A percentile compares a stretch with the other conserved stretches of the same genome.
Conservation (phyloP, 2,329 filamentous ascomycete species). For the Metarhizium anisopliae region DNA sequence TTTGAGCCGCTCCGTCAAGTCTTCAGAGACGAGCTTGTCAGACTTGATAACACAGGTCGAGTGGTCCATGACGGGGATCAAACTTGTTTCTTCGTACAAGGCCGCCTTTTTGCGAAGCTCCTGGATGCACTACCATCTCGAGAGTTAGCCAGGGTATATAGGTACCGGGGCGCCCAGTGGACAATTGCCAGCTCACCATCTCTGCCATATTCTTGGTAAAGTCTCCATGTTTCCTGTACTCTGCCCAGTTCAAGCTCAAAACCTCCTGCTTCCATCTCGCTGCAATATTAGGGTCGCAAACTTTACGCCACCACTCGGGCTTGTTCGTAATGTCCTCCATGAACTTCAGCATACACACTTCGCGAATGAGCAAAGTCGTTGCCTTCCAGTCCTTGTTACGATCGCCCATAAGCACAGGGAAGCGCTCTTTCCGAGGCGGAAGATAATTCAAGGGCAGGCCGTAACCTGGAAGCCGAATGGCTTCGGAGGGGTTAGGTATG, state of each 20-base stretch:
- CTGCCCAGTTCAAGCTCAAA: conserved; percentile 19
- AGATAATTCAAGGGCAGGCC: conserved; percentile 14
- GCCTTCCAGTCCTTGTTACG: conserved; percentile 14
- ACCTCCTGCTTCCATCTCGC: conserved; percentile 21
- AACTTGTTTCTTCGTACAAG: conserved; percentile 21
- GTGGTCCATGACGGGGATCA: conserved; percentile 20
- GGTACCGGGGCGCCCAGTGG: no score
- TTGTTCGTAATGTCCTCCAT: conserved; percentile 25
- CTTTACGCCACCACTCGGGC: conserved; percentile 25
- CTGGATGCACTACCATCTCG: conserved; percentile 11
- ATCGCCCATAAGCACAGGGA: conserved; percentile 13
- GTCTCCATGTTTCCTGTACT: conserved; percentile 12
- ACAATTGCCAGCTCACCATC: conserved; percentile 13
- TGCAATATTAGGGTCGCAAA: conserved; percentile 16
- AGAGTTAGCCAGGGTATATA: no score
- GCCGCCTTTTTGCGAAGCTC: conserved; percentile 23
- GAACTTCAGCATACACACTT: conserved; percentile 23
- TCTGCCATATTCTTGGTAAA: conserved; percentile 22
- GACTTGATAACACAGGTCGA: conserved; percentile 24
- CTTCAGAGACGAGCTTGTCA: conserved; percentile 18
- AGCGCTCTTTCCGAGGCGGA: conserved; percentile 3
- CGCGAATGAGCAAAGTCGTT: conserved; percentile 18
- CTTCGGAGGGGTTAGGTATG: no score
- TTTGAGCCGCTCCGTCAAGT: conserved; percentile 27
- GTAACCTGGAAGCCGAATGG: conserved; percentile 13